Base-by-base conservation (phyloP, 331 rosid species). In the Malus hybrid region DNA sequence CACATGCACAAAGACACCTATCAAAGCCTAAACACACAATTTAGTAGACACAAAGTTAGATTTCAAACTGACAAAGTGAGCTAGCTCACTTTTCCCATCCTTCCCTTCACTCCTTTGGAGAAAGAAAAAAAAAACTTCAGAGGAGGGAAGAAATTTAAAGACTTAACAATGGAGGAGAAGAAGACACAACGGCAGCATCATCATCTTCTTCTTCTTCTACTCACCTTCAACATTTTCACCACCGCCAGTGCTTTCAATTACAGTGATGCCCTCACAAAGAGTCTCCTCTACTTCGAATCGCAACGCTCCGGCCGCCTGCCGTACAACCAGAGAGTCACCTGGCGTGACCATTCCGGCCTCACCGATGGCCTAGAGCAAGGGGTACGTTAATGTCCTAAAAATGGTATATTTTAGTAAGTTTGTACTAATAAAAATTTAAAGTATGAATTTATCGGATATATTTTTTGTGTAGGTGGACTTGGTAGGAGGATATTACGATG, bases 291-390 rank as follows among this genome's bases (percentile, higher is more conserved):
- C 84, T 93, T 93, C 71, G 98, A 93, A 82, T 90, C 96, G 10
- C 98, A 93, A 44, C 96, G 98, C 44, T 93, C 98, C 9, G 98
- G 98, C 29, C 84, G 98, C 56, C 54, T 93, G 5, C 98, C 98
- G 65, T 82, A 93, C 83, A 93, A 91, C 81, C 98, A 93, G 77
- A 86, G 98, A n/a, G 96, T 90, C 76, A 62, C 84, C 18, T 93
- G 98, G 98, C 91, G 98, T 6, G 88, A 87, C 83, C 93, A 93
- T 80, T 93, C 98, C 70, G 98, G 96, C 84, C 98, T 93, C 86
- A 91, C 94, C 69, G 98, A 93, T 77, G 98, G 98, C 36, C 75
- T 93, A 2, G 97, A 93, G 36, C 93, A 93, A 88, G 98, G 93
- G 84, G 97, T 93, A 18, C 71, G 87, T 68, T 11, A 3, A 24